Base-by-base conservation (phyloP, 768 basidiomycete species). In the Dictyophora rubrovolvata region DNA sequence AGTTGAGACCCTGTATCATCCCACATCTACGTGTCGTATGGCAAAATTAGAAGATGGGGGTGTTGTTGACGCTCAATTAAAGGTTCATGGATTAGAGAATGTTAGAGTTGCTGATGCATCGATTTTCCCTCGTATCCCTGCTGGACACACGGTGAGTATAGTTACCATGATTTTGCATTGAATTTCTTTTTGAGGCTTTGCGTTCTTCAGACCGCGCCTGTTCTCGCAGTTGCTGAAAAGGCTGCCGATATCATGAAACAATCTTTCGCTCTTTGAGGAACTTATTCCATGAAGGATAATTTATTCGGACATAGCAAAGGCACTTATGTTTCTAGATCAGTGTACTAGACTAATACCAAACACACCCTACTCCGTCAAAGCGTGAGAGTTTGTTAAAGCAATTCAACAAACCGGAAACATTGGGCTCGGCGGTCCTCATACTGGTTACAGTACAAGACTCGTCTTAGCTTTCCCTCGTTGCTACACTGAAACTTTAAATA, bases 181-280 rank as follows among this genome's bases (percentile, higher is more conserved):
- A 23, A 34, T 34, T 52, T 52, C 18, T 20, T 52, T 34, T 4
- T 28, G 17, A 61, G 10, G 6, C 17, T 22, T 1, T 20, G n/a
- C 7, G 17, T 42, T 22, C 60, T 55, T 49, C 18, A 71, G 69
- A 66, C 69, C 1, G 67, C 61, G 1, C 65, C 68, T 14, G 50
- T 53, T 16, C 65, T 68, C 42, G 69, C 68, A 1, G 56, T 71
- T 2, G 71, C 66, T 11, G 71, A 72, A 60, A 67, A 69, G 50
- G 70, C 70, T 1, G 67, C 69, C 17, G 71, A 69, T 52, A 64
- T 71, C 63, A 66, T 73, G 22, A 55, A 63, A 35, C 23, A 10
- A 36, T 54, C 53, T 2, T 23, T 54, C 4, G 4, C 42, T 42
- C 28, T 28, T 28, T 28, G 28, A 28, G 28, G 7, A 28, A 28